phyloP scores from a whole-genome alignment of 1,284 basidiomycete genomes.

The Ceratobasidium sp. region DNA sequence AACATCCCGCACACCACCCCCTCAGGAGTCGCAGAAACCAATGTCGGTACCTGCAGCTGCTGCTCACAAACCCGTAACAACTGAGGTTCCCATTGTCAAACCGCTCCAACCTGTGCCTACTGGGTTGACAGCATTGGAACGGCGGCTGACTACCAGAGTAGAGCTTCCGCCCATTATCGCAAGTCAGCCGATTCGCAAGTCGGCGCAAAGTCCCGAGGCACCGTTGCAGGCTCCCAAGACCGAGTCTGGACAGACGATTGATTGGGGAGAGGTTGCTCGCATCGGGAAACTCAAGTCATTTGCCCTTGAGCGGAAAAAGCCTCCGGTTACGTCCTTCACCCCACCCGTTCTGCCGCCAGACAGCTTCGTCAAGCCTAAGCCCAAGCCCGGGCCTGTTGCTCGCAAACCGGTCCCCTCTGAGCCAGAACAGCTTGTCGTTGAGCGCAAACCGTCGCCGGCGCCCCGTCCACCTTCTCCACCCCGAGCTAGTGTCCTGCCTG shows the following conservation, averaged over 20 bases:
- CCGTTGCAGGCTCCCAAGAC: not conserved
- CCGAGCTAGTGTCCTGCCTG: not conserved
- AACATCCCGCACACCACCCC: not conserved
- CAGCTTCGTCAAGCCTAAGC: slow-evolving; percentile 30
- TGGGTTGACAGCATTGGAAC: slow-evolving; percentile 28
- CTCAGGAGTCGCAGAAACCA: not conserved
- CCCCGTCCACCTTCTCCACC: slow-evolving; percentile 12
- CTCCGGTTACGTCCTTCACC: slow-evolving; percentile 1
- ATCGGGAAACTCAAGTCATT: slow-evolving; percentile 36
- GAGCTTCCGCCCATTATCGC: not conserved
- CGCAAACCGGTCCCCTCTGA: slow-evolving; percentile 26
- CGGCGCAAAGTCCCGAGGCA: not conserved
- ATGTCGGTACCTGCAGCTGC: not conserved
- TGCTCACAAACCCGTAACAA: not conserved
- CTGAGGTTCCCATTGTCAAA: not conserved
- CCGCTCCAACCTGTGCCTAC: slow-evolving; percentile 26
- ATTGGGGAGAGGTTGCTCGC: slow-evolving; percentile 36
- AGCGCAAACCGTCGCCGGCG: not conserved
- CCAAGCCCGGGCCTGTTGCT: not conserved
- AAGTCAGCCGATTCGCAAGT: not conserved
- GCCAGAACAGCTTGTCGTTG: not conserved
- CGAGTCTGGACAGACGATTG: slow-evolving; percentile 14
- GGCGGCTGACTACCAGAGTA: slow-evolving; percentile 11
- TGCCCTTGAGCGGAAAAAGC: slow-evolving; percentile 18
- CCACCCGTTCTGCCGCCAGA: not conserved